Base-by-base conservation (phyloP, 306 rosid species). In the Erythrophleum fordii region DNA sequence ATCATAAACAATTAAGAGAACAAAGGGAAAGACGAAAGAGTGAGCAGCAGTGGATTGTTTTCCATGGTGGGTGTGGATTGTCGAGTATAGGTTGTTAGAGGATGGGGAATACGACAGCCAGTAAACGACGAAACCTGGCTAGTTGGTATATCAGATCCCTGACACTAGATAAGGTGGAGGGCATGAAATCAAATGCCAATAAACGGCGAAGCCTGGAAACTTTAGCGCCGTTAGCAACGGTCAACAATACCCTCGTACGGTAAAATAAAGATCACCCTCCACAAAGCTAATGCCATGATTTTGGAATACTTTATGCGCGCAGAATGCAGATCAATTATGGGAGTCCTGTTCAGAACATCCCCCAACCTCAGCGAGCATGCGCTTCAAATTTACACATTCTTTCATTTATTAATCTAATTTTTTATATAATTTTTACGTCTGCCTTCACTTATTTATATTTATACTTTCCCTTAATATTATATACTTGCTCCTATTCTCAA, bases 281-380 rank as follows among this genome's bases (percentile, higher is more conserved):
- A 66, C 53, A 34, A n/a, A 71, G 55, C 70, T 48, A 29, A 72
- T 28, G 26, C 46, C 81, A 87, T 87, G 74, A 87, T 83, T 77
- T 76, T 65, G 12, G 46, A 73, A 72, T 83, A 80, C 87, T 86
- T 86, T 86, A 86, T 83, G 44, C 45, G 74, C 1, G 67, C 66
- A 59, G 11, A 9, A 23, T 66, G 83, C 80, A 18, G 16, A 44
- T 76, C 73, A 76, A 89, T 88, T 82, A 88, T 85, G 87, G 79
- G 80, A 35, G 61, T 72, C 77, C 83, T 82, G 35, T 85, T 77
- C 88, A 70, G 78, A 85, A 85, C 69, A 74, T 83, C 67, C 83
- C 72, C 73, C 87, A 71, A 75, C 74, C 82, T 65, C n/a, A 41
- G 90, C n/a, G n/a, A n/a, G n/a, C 97, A 87, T 83, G 97, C 92